Base-by-base conservation (phyloP, 1,284 basidiomycete species). In the Irpex rosettiformis region DNA sequence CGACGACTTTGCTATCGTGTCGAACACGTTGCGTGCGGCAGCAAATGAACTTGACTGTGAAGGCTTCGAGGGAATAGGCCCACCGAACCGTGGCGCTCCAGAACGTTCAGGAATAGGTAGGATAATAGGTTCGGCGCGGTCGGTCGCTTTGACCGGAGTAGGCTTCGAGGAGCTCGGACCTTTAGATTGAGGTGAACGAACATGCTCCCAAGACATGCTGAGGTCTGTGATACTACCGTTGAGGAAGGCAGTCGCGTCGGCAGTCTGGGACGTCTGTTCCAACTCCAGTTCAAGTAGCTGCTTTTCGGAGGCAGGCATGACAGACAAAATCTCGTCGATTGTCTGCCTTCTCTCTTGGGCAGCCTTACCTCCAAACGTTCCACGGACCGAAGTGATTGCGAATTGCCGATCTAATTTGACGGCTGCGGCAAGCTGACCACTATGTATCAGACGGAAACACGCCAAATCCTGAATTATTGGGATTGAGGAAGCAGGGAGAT, bases 381-480 rank as follows among this genome's bases (percentile, higher is more conserved):
- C 64, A 18, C 59, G 42, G 25, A 66, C 42, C n/a, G 55, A 59
- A 28, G 72, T 74, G 16, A 78, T 73, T 3, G 78, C 72, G 63
- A 89, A 86, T 63, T 82, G 77, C 58, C 82, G 81, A 73, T 94
- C 92, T 30, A 91, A 78, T 69, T 88, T 87, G 62, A 94, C 81
- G 1, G 89, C 89, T 29, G 86, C 83, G 0, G 82, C 77, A 66
- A 89, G 88, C 61, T 84, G 81, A 3, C 91, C 92, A 4, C 79
- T 79, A 67, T 93, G 89, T 29, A 94, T 83, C 3, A 93, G 80
- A 10, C 92, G 85, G 7, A 91, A 82, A 58, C 87, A 91, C 29
- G 93, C 79, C n/a, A 94, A 80, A 66, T 94, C 89, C 69, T 93
- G 91, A 0, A 94, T 72, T 10, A 85, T 75, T 1, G 83, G 78